A percentile compares a stretch with the other conserved stretches of the same genome.
phyloP scores from a whole-genome alignment of 2,329 filamentous ascomycete genomes.

The Microdochium paspali region DNA sequence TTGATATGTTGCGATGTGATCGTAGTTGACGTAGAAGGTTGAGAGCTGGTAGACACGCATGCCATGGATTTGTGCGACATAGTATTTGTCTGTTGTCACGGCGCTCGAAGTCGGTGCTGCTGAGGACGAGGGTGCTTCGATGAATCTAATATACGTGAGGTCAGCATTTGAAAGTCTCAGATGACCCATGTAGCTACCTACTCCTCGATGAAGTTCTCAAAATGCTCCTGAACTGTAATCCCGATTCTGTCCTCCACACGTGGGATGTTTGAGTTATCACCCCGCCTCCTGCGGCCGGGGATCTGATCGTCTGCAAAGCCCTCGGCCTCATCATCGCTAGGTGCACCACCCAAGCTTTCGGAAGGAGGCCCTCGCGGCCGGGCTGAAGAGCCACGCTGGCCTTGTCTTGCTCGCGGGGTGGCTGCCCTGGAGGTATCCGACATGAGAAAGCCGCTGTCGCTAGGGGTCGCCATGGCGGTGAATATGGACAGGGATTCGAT shows the following conservation, averaged over 20 bases:
- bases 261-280: slow-evolving; percentile 46
- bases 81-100: slow-evolving; percentile 71
- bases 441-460: slow-evolving; percentile 47
- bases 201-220: slow-evolving; percentile 74
- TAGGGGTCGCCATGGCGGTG: slow-evolving; percentile 38
- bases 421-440: slow-evolving; percentile 40
- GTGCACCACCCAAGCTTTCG: slow-evolving; percentile 43
- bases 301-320: slow-evolving; percentile 58
- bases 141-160: no score
- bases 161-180: no score
- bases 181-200: no score
- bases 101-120: slow-evolving; percentile 58
- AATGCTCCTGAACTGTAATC: slow-evolving; percentile 63
- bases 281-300: slow-evolving; percentile 37
- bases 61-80: slow-evolving; percentile 73
- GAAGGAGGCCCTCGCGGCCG: slow-evolving; percentile 52
- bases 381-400: slow-evolving; percentile 40
- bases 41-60: slow-evolving; percentile 68
- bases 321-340: slow-evolving; percentile 53
- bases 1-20: slow-evolving; percentile 68
- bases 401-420: slow-evolving; percentile 32
- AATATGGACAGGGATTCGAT: neutral
- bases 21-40: slow-evolving; percentile 80
- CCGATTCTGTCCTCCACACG: slow-evolving; percentile 70
- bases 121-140: slow-evolving; percentile 58